Percentiles rank a stretch among this genome's conserved stretches.
These are phyloP conservation scores for Lunasporangiospora selenospora DNA, from an alignment of 192 early-diverging fungal species.

Conservation along the genomic window DNA sequence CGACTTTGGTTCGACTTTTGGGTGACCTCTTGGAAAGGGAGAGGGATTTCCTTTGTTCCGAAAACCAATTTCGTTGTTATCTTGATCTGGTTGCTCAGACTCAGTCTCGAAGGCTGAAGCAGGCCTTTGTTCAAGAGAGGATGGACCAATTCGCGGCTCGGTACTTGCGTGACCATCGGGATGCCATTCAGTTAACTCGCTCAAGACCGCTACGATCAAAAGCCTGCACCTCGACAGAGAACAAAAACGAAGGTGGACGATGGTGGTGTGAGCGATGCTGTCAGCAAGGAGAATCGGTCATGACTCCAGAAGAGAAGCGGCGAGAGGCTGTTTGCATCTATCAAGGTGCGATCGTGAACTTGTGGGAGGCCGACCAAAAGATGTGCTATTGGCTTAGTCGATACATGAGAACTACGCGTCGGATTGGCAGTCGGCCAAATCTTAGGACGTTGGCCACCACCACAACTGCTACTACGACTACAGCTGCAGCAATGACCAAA, in stretches of 20 bases:
- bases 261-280: too few relatives aligned
- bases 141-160: too few relatives aligned
- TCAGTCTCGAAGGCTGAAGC: too few relatives aligned
- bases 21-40: slow-evolving; percentile 1
- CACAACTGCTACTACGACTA: too few relatives aligned
- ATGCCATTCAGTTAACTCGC: too few relatives aligned
- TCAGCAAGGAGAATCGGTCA: not conserved
- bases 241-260: not conserved
- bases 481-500: too few relatives aligned
- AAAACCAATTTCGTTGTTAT: too few relatives aligned
- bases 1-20: slow-evolving; percentile 8
- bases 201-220: not conserved
- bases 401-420: slow-evolving; percentile 25
- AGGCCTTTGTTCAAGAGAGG: too few relatives aligned
- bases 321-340: slow-evolving; percentile 1
- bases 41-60: too few relatives aligned
- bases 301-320: slow-evolving; percentile 6
- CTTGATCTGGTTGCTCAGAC: too few relatives aligned
- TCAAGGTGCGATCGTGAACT: slow-evolving; percentile 9
- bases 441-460: too few relatives aligned
- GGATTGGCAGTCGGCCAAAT: slow-evolving; percentile 1
- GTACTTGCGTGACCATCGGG: too few relatives aligned
- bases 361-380: slow-evolving; percentile 23
- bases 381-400: slow-evolving; percentile 27
- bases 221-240: not conserved